A percentile compares a stretch with the other conserved stretches of the same genome.
These are phyloP conservation scores for Tolypocladium paradoxum DNA, from an alignment of 2,329 filamentous ascomycete species.

Conservation along the genomic window DNA sequence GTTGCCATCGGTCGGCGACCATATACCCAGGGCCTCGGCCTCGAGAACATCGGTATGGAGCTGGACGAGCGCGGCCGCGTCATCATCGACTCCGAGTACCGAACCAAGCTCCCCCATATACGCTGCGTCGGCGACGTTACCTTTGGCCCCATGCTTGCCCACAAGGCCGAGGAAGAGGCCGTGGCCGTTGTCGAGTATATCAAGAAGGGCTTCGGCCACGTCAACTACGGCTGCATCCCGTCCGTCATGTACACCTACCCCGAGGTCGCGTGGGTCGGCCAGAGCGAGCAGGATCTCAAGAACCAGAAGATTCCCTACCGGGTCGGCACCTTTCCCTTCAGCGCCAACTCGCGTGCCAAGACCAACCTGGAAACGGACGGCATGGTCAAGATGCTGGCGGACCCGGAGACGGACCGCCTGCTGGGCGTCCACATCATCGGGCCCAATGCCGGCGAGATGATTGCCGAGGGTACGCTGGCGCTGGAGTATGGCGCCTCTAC, in stretches of 20 bases:
- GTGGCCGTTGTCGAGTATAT: slow-evolving; percentile 95
- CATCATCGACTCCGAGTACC: slow-evolving; percentile 97
- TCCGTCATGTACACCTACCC: slow-evolving; percentile 99
- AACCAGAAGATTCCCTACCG: slow-evolving; percentile 82
- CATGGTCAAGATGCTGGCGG: slow-evolving; percentile 92
- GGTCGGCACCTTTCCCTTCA: slow-evolving; percentile 90
- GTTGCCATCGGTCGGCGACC: slow-evolving; percentile 94
- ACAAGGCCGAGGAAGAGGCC: slow-evolving; percentile 98
- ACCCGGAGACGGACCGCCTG: slow-evolving; percentile 92
- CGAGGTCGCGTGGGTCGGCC: slow-evolving; percentile 96
- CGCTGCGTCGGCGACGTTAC: slow-evolving; percentile 93
- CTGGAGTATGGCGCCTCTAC: slow-evolving; percentile 93
- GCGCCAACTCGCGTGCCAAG: slow-evolving; percentile 96
- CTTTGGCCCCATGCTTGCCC: slow-evolving; percentile 96
- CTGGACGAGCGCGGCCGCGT: slow-evolving; percentile 87
- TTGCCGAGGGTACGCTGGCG: slow-evolving; percentile 90
- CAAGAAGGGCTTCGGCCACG: slow-evolving; percentile 94
- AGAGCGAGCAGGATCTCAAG: slow-evolving; percentile 95
- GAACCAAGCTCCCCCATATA: slow-evolving; percentile 95
- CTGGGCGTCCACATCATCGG: slow-evolving; percentile 95
- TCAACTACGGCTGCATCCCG: slow-evolving; percentile 97
- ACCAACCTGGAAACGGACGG: slow-evolving; percentile 96
- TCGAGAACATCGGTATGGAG: slow-evolving; percentile 90
- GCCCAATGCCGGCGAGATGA: slow-evolving; percentile 96
- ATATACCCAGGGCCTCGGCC: slow-evolving; percentile 81